Conservation (phyloP, 83 land plant genomes). For the Larix sibirica region DNA sequence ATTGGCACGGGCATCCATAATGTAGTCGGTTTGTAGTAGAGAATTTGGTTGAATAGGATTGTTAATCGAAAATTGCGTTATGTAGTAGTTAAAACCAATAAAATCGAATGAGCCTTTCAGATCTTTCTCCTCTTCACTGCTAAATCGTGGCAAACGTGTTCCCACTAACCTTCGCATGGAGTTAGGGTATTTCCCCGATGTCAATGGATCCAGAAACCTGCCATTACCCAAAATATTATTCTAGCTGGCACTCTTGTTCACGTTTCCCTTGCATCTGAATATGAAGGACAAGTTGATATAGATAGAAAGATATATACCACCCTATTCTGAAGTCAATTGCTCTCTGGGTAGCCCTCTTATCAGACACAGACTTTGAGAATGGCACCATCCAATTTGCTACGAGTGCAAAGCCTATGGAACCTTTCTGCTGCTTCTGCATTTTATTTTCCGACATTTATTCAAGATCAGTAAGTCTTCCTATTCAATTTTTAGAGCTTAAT, state of each 20-base stretch:
- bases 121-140: slow-evolving; percentile 10
- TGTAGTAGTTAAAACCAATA: slow-evolving; percentile 51
- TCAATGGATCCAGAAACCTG: slow-evolving; percentile 57
- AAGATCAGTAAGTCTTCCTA: too few relatives aligned
- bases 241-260: too few relatives aligned
- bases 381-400: slow-evolving; percentile 27
- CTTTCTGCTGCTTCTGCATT: slow-evolving; percentile 33
- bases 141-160: slow-evolving; percentile 29
- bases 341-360: slow-evolving; percentile 28
- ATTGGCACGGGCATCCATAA: too few relatives aligned
- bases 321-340: slow-evolving; percentile 27
- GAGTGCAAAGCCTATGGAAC: slow-evolving; percentile 30
- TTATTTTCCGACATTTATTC: neutral
- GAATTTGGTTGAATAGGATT: too few relatives aligned
- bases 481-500: too few relatives aligned
- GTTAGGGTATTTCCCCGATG: slow-evolving; percentile 45
- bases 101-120: slow-evolving; percentile 29
- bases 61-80: neutral
- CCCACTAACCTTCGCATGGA: slow-evolving; percentile 32
- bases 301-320: slow-evolving; percentile 18
- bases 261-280: neutral
- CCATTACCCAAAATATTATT: too few relatives aligned
- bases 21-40: too few relatives aligned
- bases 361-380: slow-evolving; percentile 13
- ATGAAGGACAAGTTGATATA: neutral